phyloP scores from a whole-genome alignment of 768 basidiomycete genomes.

The Pilatotrama ljubarskyi region DNA sequence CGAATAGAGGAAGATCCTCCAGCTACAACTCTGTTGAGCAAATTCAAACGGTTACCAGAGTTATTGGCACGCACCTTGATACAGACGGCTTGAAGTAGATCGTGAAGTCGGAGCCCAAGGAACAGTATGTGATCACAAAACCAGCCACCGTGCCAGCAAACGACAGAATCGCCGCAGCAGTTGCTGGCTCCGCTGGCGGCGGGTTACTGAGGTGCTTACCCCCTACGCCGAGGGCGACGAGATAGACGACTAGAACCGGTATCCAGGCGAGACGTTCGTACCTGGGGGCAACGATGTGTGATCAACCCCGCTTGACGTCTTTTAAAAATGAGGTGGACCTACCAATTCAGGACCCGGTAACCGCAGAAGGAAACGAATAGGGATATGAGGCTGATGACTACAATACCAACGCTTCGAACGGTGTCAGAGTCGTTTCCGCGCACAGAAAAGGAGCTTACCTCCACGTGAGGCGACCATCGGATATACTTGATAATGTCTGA shows the following conservation, averaged over 20 bases:
- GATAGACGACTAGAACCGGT: slow-evolving; percentile 71
- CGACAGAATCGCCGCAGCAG: slow-evolving; percentile 53
- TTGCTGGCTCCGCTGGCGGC: slow-evolving; percentile 52
- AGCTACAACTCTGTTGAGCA: slow-evolving; percentile 35
- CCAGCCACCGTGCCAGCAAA: slow-evolving; percentile 75
- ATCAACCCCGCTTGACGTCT: background rate
- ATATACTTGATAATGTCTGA: slow-evolving; percentile 56
- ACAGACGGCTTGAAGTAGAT: slow-evolving; percentile 63
- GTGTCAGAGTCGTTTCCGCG: background rate
- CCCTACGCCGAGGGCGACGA: slow-evolving; percentile 72
- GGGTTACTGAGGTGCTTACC: slow-evolving; percentile 63
- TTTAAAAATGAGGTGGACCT: slow-evolving; percentile 1
- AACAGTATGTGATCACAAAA: slow-evolving; percentile 64
- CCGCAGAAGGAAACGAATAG: slow-evolving; percentile 70
- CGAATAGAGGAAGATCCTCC: slow-evolving; percentile 61
- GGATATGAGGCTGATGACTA: slow-evolving; percentile 70
- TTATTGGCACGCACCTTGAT: slow-evolving; percentile 47
- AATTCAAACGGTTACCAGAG: background rate
- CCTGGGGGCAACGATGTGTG: slow-evolving; percentile 36
- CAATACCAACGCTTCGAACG: slow-evolving; percentile 68
- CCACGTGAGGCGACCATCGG: slow-evolving; percentile 48
- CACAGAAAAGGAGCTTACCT: slow-evolving; percentile 32
- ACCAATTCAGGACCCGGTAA: slow-evolving; percentile 61
- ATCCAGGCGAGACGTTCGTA: slow-evolving; percentile 80
- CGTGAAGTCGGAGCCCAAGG: slow-evolving; percentile 72